Conservation (phyloP, 208 protist species). For the Acanthamoeba quina region DNA sequence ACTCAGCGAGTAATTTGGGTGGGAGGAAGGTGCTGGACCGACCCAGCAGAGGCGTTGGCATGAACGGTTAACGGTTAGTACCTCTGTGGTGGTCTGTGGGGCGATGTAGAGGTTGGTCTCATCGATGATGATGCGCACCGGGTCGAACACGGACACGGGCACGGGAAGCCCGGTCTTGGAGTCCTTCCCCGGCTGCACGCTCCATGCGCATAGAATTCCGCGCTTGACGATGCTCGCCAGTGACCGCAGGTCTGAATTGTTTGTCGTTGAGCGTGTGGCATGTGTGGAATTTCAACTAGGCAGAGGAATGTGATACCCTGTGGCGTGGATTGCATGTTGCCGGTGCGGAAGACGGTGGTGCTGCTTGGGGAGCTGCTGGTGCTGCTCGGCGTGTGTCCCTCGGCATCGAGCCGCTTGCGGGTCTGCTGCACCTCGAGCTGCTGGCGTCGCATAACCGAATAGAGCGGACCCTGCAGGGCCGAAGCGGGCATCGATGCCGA, state of each 20-base stretch:
- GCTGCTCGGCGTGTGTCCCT: background rate
- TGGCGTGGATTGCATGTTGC: background rate
- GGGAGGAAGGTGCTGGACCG: background rate
- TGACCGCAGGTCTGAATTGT: background rate
- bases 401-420: background rate
- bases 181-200: slow-evolving; percentile 27
- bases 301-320: background rate
- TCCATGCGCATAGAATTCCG: slow-evolving; percentile 10
- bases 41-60: too few species aligned
- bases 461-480: background rate
- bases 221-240: slow-evolving; percentile 46
- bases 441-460: slow-evolving; percentile 25
- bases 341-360: background rate
- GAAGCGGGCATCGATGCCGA: background rate
- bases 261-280: background rate
- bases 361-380: background rate
- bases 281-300: background rate
- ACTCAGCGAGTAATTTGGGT: background rate
- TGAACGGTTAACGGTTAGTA: background rate
- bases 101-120: slow-evolving; percentile 37
- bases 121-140: slow-evolving; percentile 43
- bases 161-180: slow-evolving; percentile 25
- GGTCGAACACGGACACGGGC: slow-evolving; percentile 46
- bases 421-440: slow-evolving; percentile 11
- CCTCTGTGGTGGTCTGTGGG: background rate